Conservation (phyloP, 177 flowering plant species). For the Vitis hybrid region DNA sequence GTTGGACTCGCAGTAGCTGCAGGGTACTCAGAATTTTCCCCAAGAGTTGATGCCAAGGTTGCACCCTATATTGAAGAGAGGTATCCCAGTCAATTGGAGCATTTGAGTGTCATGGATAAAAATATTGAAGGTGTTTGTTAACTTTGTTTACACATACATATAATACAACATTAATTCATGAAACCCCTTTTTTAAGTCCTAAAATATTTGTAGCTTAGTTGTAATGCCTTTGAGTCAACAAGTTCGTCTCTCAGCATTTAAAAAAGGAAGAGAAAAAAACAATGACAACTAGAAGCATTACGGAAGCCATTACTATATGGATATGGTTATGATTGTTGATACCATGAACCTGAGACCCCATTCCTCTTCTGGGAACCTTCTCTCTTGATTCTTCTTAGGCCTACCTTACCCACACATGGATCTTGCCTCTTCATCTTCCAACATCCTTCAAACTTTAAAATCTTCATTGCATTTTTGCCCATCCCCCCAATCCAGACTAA, state of each 20-base stretch:
- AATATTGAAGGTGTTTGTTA: no score
- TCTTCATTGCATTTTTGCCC: slow-evolving; percentile 29
- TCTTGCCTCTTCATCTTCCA: slow-evolving; percentile 38
- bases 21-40: no score
- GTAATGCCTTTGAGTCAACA: slow-evolving; percentile 1
- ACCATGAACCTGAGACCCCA: no score
- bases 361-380: slow-evolving; percentile 18
- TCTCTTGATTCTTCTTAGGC: slow-evolving; percentile 7
- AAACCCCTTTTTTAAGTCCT: no score
- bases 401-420: slow-evolving; percentile 29
- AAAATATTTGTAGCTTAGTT: background rate
- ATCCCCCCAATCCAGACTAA: slow-evolving; percentile 9
- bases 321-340: slow-evolving; percentile 23
- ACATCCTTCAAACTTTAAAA: slow-evolving; percentile 20
- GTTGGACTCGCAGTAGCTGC: no score
- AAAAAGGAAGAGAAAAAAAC: background rate
- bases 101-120: no score
- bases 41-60: no score
- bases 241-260: background rate
- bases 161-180: no score
- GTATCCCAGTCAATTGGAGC: no score
- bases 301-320: slow-evolving; percentile 2
- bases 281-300: slow-evolving; percentile 2
- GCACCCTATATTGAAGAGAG: no score
- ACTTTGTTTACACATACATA: no score